Evolutionary conservation across 129 eudicot species (phyloP), one percentile per base, ranked within the genome.

Genomic region (Deinandra increscens): DNA sequence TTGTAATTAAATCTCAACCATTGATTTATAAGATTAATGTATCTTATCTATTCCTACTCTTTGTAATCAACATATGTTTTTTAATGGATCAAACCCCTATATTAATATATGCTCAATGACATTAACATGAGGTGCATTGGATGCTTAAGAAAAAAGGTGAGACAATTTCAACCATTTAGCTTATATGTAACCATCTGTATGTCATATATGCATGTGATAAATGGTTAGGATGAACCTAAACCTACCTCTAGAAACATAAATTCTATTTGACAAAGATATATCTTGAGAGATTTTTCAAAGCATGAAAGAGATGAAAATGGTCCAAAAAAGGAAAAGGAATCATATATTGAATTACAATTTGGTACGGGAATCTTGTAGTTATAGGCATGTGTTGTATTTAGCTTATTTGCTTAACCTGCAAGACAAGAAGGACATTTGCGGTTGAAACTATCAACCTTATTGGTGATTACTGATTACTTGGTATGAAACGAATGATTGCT

Each of bases 381-480:
- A n/a, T n/a, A n/a, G n/a, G n/a, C n/a, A 56, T 56, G 62, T 26
- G 62, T 56, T 23, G 3, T 56, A 23, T n/a, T 12, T 56, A 23
- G 19, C 18, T 23, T 56, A 11, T 23, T 56, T 56, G 62, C 62
- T 56, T 56, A 56, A 56, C 7, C 36, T 23, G 17, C 4, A 56
- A 56, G 62, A 26, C 62, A 56, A 56, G 60, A 20, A 56, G n/a
- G n/a, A n/a, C 39, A 56, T 31, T 37, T 12, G 12, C 39, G 63
- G 63, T 13, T 56, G 39, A 56, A 56, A 56, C 38, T 11, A 26
- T 49, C 17, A 49, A 49, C 56, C 0, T 15, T 10, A 49, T 49
- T 17, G 4, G 20, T 49, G 11, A 17, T 15, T 49, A 39, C 12
- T 49, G 11, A 17, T 15, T 49, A 39, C 12, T 39, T 39, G 44